Conservation (phyloP, 2,329 filamentous ascomycete genomes). For the Diaporthe ampelina region DNA sequence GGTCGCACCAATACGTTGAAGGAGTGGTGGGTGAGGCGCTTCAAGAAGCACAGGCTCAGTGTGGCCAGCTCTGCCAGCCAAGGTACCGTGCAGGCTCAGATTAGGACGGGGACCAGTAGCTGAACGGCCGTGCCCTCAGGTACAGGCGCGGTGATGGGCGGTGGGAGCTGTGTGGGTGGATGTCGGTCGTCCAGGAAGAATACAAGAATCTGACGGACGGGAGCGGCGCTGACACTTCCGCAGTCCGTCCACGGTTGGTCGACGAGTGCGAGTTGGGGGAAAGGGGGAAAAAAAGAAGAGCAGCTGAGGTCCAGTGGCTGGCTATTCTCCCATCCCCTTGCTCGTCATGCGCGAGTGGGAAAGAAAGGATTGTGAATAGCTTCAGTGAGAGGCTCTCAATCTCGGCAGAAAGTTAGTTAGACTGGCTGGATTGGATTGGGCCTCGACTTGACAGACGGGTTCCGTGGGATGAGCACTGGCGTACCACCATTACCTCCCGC, state of each 20-base stretch:
- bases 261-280: background rate
- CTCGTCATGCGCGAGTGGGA: constrained; percentile 31
- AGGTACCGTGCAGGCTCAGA: constrained; percentile 21
- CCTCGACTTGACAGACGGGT: constrained; percentile 24
- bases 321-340: constrained; percentile 36
- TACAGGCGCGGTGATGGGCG: constrained; percentile 12
- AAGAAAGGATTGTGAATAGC: constrained; percentile 37
- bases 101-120: constrained; percentile 2
- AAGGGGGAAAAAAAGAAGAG: constrained; percentile 4
- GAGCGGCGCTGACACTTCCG: constrained; percentile 44
- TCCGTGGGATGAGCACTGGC: constrained; percentile 26
- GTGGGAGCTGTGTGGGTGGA: constrained; percentile 14
- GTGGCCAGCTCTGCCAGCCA: constrained; percentile 31
- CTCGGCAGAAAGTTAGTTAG: constrained; percentile 35
- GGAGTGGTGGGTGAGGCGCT: constrained; percentile 33
- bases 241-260: constrained; percentile 13
- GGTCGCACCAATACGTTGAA: constrained; percentile 41
- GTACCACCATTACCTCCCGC: constrained; percentile 19
- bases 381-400: constrained; percentile 34
- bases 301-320: constrained; percentile 24
- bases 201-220: constrained; percentile 47
- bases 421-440: constrained; percentile 29
- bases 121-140: constrained; percentile 28
- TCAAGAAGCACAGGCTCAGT: constrained; percentile 37
- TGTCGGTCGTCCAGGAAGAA: constrained; percentile 44